A percentile compares a stretch with the other conserved stretches of the same genome.
These are phyloP conservation scores for Ensete ventricosum DNA, from an alignment of 176 grass and related monocot species.

Conservation along the genomic window DNA sequence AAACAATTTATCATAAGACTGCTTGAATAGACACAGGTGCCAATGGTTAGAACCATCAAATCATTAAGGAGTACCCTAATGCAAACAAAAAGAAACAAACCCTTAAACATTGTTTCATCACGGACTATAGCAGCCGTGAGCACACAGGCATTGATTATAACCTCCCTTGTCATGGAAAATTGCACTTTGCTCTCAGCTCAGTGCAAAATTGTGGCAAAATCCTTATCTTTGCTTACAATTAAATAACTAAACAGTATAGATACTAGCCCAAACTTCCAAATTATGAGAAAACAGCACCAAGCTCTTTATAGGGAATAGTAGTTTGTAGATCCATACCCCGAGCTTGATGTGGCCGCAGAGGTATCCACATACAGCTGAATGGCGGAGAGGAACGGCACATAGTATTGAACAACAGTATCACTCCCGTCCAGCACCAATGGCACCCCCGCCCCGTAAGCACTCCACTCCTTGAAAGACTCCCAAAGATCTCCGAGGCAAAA, in stretches of 20 bases:
- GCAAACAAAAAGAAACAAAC: too few species aligned
- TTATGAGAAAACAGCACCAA: background rate
- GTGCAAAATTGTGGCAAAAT: background rate
- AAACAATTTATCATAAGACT: too few species aligned
- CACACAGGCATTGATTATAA: too few species aligned
- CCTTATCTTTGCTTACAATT: background rate
- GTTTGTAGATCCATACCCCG: slow-evolving; percentile 17
- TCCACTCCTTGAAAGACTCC: slow-evolving; percentile 77
- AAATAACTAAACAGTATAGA: background rate
- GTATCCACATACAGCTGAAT: slow-evolving; percentile 54
- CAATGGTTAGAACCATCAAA: too few species aligned
- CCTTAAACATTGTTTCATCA: too few species aligned
- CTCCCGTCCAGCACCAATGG: slow-evolving; percentile 57
- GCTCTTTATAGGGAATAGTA: too few species aligned
- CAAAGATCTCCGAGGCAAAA: slow-evolving; percentile 74
- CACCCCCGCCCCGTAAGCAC: slow-evolving; percentile 67
- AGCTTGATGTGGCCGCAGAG: slow-evolving; percentile 15
- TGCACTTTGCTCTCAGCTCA: background rate
- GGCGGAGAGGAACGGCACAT: slow-evolving; percentile 68
- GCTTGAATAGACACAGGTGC: too few species aligned
- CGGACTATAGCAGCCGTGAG: too few species aligned
- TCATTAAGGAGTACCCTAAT: too few species aligned
- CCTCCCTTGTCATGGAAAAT: too few species aligned
- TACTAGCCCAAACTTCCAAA: background rate
- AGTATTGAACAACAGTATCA: slow-evolving; percentile 64